phyloP scores from a whole-genome alignment of 1,139 yeast genomes.

The Yamadazyma songkhlaensis region DNA sequence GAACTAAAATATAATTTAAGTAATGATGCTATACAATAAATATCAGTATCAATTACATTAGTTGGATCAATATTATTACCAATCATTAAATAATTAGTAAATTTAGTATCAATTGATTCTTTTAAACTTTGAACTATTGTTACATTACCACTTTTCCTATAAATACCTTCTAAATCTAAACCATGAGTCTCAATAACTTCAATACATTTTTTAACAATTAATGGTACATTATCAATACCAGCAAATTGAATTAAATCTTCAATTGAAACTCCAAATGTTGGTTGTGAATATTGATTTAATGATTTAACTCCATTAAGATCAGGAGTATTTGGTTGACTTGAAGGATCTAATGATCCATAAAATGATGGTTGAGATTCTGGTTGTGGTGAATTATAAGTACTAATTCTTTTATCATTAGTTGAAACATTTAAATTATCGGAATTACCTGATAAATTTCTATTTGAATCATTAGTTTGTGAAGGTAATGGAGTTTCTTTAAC shows the following conservation, averaged over 20 bases:
- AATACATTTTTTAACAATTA: slow-evolving; percentile 86
- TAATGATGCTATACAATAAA: slow-evolving; percentile 69
- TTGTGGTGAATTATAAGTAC: slow-evolving; percentile 1
- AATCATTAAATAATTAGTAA: slow-evolving; percentile 54
- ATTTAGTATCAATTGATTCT: slow-evolving; percentile 74
- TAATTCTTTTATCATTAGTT: slow-evolving; percentile 1
- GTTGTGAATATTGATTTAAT: slow-evolving; percentile 34
- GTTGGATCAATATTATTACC: slow-evolving; percentile 44
- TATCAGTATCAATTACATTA: slow-evolving; percentile 63
- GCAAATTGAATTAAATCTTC: slow-evolving; percentile 76
- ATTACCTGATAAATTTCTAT: not conserved
- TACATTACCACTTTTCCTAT: slow-evolving; percentile 80
- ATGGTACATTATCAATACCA: slow-evolving; percentile 83
- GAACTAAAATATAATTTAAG: slow-evolving; percentile 64
- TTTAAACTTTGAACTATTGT: slow-evolving; percentile 69
- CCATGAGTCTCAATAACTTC: slow-evolving; percentile 85
- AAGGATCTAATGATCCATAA: slow-evolving; percentile 41
- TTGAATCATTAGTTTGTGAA: not conserved
- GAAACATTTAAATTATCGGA: not conserved
- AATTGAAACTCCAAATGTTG: slow-evolving; percentile 78
- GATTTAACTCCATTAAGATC: slow-evolving; percentile 45
- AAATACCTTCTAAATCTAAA: slow-evolving; percentile 81
- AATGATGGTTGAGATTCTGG: slow-evolving; percentile 10
- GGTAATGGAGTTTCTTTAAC: slow-evolving; percentile 1
- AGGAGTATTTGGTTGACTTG: slow-evolving; percentile 21